Evolutionary conservation across 31 red algal genomes (phyloP), one percentile per base, ranked within the genome.

Genomic region (Bonnemaisonia californica): DNA sequence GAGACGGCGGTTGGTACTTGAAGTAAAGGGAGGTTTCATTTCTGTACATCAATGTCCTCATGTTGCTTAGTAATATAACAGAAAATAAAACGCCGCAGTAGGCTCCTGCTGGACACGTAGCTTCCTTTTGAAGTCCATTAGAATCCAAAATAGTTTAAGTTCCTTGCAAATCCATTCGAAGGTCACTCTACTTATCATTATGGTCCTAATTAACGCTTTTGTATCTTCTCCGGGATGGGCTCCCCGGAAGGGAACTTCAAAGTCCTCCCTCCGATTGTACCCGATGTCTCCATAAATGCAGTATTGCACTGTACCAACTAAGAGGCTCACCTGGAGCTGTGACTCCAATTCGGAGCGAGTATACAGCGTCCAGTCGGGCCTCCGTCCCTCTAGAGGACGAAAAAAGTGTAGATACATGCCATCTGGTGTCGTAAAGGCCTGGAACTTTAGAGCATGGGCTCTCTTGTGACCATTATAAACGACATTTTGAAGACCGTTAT

Each of bases 161-260:
- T 72, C 68, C 36, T 72, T 72, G 24, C 39, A 72, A 42, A 72
- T n/a, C 68, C 68, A 72, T 45, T 72, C 68, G 11, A 65, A n/a
- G 13, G 35, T 42, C 0, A 72, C 0, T 12, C 68, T 37, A 12
- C 68, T 34, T 42, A 0, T 42, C 18, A 34, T 34, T 19, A 72
- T 72, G 9, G 68, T 34, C 36, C 39, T 13, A 26, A 45, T 72
- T 13, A 72, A 72, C 24, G 68, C 68, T 9, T 19, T 12, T 29
- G 0, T 9, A 45, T 72, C 68, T 45, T 37, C 0, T 18, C 13
- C 24, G 16, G 41, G 22, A n/a, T 16, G 13, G 12, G 68, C 12
- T 18, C 35, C 68, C 35, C 41, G 68, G 16, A 45, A 72, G 9
- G 68, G 68, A 12, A 72, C 68, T 26, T 0, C 29, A n/a, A 72